Base-by-base conservation (phyloP, 805 yeast species). In the Ogataea siamensis region DNA sequence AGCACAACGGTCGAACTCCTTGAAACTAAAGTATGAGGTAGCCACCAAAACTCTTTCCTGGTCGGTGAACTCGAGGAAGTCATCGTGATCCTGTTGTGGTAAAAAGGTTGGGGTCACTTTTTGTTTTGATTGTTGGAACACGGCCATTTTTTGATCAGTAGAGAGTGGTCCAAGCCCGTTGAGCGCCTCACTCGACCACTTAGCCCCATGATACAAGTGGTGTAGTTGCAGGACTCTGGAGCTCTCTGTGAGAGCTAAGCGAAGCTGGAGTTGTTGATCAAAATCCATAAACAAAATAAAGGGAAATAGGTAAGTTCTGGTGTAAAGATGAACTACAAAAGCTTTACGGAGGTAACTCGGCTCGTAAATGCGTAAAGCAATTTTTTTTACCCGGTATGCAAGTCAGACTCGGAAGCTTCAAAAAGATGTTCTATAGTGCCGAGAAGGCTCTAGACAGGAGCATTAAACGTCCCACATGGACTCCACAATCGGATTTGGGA, bases 151-250 rank as follows among this genome's bases (percentile, higher is more conserved):
- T 28, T 49, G 39, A 5, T 54, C 57, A 15, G 47, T 45, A 3
- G 48, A 10, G n/a, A 50, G 34, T 9, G 47, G 27, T 6, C 37
- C 45, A 45, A 84, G 62, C 0, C 91, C 94, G 50, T 71, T 73
- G 14, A 83, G 64, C 1, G 95, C 95, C 53, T 87, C 96, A 2
- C 87, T 80, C 1, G 80, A 70, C 95, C 95, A 88, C 64, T 86
- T 86, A 3, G 95, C 77, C 0, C 88, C 80, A 35, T 78, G 79
- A 51, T 71, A 70, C 9, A 87, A 66, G 42, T 83, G 77, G 43
- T 86, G 64, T 22, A 74, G 73, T 1, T 76, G 58, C 13, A 87
- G 64, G 4, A 67, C 64, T 17, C 47, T 45, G 4, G 70, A 62
- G 2, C 83, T 71, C 27, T 55, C 58, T 15, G 71, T 54, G 19